phyloP scores from a whole-genome alignment of 768 basidiomycete species.

The Psilocybe cubensis region DNA sequence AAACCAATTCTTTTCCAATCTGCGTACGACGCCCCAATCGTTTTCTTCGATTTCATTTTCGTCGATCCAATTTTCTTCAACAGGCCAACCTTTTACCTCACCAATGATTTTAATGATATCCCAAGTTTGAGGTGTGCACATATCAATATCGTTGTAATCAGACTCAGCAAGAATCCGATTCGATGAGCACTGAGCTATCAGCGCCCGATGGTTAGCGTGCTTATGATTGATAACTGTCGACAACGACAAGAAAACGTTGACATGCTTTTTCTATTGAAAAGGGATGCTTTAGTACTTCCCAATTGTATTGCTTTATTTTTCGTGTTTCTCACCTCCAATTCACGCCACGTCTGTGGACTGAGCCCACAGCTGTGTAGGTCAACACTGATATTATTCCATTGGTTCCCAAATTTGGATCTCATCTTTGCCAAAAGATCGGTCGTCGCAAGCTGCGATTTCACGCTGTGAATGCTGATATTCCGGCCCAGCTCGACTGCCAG shows the following conservation, averaged over 20 bases:
- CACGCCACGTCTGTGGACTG: slow-evolving; percentile 73
- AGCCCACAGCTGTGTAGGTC: slow-evolving; percentile 93
- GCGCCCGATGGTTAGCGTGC: slow-evolving; percentile 59
- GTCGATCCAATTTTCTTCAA: slow-evolving; percentile 65
- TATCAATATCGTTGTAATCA: slow-evolving; percentile 73
- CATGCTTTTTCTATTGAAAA: slow-evolving; percentile 57
- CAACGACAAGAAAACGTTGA: slow-evolving; percentile 85
- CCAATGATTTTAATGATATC: slow-evolving; percentile 77
- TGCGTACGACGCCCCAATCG: slow-evolving; percentile 67
- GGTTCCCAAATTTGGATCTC: slow-evolving; percentile 55
- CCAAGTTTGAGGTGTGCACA: slow-evolving; percentile 68
- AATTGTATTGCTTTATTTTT: background rate
- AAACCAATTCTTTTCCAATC: slow-evolving; percentile 74
- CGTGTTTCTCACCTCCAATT: slow-evolving; percentile 65
- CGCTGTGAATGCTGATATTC: slow-evolving; percentile 88
- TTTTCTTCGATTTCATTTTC: slow-evolving; percentile 33
- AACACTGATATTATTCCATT: slow-evolving; percentile 72
- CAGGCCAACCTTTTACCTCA: slow-evolving; percentile 72
- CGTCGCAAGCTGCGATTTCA: slow-evolving; percentile 74
- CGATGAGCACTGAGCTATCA: slow-evolving; percentile 67
- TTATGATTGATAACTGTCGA: slow-evolving; percentile 86
- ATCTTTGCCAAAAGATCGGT: slow-evolving; percentile 65
- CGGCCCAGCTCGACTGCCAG: slow-evolving; percentile 80
- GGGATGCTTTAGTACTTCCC: background rate
- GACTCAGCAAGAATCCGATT: slow-evolving; percentile 84